A percentile compares a stretch with the other conserved stretches of the same genome.
Evolutionary conservation across 108 stramenopile species (phyloP).

Genomic region (Cylindrotheca closterium): DNA sequence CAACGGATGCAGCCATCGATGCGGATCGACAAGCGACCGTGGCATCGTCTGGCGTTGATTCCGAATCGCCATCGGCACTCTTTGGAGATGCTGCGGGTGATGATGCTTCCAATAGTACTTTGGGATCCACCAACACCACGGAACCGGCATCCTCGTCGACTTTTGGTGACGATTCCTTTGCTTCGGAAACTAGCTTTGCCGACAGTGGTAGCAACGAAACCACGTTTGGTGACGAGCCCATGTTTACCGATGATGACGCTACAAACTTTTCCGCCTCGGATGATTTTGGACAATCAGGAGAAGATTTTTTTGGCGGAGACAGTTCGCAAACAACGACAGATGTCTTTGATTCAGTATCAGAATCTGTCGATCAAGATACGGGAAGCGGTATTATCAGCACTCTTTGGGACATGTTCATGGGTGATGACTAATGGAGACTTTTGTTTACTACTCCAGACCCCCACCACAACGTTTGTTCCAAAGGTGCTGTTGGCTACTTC

Average conservation of each 20-base stretch:
- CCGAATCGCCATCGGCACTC: conserved; percentile 58
- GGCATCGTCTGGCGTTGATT: conserved; percentile 57
- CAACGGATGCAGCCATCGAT: conserved; percentile 47
- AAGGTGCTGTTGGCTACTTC: too few species aligned
- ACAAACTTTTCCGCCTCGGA: conserved; percentile 22
- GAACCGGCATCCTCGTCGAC: background rate
- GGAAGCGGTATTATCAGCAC: conserved; percentile 30
- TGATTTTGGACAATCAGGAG: conserved; percentile 22
- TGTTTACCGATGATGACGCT: conserved; percentile 36
- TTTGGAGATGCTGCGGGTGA: conserved; percentile 74
- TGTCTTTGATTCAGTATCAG: conserved; percentile 18
- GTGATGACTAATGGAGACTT: conserved; percentile 20
- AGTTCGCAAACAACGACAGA: conserved; percentile 20
- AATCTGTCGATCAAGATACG: conserved; percentile 25
- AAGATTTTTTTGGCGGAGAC: conserved; percentile 20
- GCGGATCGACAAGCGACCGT: conserved; percentile 76
- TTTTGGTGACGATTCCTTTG: background rate
- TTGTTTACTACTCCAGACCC: too few species aligned
- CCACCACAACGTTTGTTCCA: too few species aligned
- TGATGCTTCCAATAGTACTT: too few species aligned
- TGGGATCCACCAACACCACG: background rate
- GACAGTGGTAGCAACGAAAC: conserved; percentile 19
- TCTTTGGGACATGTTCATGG: conserved; percentile 60
- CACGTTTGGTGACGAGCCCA: conserved; percentile 13
- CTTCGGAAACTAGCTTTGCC: conserved; percentile 22